Evolutionary conservation across 2,329 filamentous ascomycete species (phyloP).

Genomic region (Trichoderma simmonsii): DNA sequence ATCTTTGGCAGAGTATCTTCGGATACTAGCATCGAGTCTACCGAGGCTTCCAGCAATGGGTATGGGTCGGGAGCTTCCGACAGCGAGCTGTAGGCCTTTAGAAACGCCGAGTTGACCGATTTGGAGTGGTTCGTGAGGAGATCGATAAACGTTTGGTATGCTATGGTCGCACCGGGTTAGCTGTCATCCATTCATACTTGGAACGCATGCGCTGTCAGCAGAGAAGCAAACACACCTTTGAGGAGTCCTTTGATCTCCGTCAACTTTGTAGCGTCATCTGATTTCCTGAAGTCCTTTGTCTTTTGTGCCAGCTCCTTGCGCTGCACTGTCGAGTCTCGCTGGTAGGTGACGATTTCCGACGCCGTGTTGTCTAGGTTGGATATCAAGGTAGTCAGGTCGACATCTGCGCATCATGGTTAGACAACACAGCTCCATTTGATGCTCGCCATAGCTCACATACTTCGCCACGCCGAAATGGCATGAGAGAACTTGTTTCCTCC

Average conservation of each 20-base stretch:
- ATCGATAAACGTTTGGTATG: slow-evolving; percentile 97
- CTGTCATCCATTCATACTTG: background rate
- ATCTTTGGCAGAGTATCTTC: slow-evolving; percentile 91
- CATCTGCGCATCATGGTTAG: slow-evolving; percentile 52
- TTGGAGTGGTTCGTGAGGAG: slow-evolving; percentile 95
- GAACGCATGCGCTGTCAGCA: background rate
- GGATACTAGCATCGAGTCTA: slow-evolving; percentile 87
- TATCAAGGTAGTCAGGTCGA: slow-evolving; percentile 81
- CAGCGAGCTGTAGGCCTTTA: slow-evolving; percentile 87
- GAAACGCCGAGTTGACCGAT: slow-evolving; percentile 84
- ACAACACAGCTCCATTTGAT: background rate
- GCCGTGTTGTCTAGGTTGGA: slow-evolving; percentile 86
- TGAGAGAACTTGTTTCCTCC: slow-evolving; percentile 93
- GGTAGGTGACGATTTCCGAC: slow-evolving; percentile 90
- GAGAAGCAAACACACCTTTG: slow-evolving; percentile 59
- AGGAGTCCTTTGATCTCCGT: slow-evolving; percentile 84
- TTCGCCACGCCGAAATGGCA: slow-evolving; percentile 94
- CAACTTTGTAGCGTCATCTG: slow-evolving; percentile 84
- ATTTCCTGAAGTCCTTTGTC: slow-evolving; percentile 95
- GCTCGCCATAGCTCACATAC: slow-evolving; percentile 46
- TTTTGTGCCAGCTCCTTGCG: slow-evolving; percentile 97
- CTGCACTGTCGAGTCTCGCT: slow-evolving; percentile 92
- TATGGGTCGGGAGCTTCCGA: slow-evolving; percentile 97
- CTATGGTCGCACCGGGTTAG: slow-evolving; percentile 42
- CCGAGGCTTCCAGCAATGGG: slow-evolving; percentile 89